Conservation (phyloP, 257 asterid genomes). For the Petunia axillaris region DNA sequence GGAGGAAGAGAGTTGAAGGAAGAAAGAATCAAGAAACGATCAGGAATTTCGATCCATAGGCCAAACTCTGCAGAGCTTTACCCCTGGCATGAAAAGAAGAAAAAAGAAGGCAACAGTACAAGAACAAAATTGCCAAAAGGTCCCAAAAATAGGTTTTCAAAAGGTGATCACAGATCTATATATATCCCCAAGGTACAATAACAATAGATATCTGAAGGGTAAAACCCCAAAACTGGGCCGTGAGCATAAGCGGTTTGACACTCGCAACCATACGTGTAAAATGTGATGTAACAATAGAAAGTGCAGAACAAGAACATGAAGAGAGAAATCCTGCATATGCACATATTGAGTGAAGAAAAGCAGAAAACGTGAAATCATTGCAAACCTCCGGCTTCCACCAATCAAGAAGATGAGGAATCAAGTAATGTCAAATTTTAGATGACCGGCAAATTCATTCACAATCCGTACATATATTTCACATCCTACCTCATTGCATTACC, state of each 20-base stretch:
- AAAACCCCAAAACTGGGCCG: neutral
- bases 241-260: neutral
- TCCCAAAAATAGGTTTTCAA: neutral
- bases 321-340: neutral
- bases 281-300: neutral
- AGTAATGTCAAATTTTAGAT: constrained; percentile 1
- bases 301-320: neutral
- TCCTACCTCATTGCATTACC: constrained; percentile 99
- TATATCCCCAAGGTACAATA: neutral
- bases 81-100: too few relatives aligned
- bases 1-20: too few relatives aligned
- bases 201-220: neutral
- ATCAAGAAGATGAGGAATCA: neutral
- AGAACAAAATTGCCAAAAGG: neutral
- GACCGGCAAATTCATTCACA: constrained; percentile 16
- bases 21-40: neutral
- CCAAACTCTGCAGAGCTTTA: too few relatives aligned
- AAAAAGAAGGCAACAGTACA: neutral
- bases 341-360: constrained; percentile 6
- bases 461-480: constrained; percentile 43
- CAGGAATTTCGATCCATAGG: neutral
- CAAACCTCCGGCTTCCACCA: constrained; percentile 18
- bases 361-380: neutral
- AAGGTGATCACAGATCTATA: neutral
- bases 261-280: neutral